Evolutionary conservation across 2,329 filamentous ascomycete genomes (phyloP).

Genomic region (Pezicula radicicola): DNA sequence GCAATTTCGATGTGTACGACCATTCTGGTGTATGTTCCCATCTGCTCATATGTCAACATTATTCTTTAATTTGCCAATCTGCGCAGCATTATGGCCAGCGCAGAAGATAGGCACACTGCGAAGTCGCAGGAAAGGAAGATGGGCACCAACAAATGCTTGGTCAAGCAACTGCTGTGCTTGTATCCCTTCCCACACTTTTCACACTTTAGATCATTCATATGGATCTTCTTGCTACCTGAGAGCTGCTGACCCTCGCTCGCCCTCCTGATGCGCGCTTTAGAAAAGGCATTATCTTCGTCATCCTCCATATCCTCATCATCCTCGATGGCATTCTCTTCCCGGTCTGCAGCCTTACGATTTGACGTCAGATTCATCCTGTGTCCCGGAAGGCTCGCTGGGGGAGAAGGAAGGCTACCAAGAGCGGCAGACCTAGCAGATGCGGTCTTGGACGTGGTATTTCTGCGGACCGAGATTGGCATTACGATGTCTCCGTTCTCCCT

Average conservation of each 20-base stretch:
- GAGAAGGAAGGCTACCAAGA: conserved; percentile 57
- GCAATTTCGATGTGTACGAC: conserved; percentile 93
- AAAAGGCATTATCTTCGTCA: conserved; percentile 34
- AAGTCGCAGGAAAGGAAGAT: conserved; percentile 41
- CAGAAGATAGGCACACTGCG: conserved; percentile 18
- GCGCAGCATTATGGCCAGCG: conserved; percentile 27
- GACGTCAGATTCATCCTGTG: conserved; percentile 44
- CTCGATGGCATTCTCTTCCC: conserved; percentile 63
- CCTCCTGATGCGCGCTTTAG: conserved; percentile 51
- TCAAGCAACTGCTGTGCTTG: conserved; percentile 99
- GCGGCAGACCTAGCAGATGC: conserved; percentile 50
- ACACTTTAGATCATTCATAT: conserved; percentile 85
- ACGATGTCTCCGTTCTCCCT: conserved; percentile 61
- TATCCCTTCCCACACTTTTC: conserved; percentile 99
- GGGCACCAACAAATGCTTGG: conserved; percentile 98
- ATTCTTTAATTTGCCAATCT: conserved; percentile 19
- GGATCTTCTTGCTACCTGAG: conserved; percentile 71
- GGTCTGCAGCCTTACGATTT: conserved; percentile 42
- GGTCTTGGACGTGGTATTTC: conserved; percentile 67
- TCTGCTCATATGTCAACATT: conserved; percentile 52
- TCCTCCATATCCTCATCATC: conserved; percentile 63
- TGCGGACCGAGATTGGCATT: conserved; percentile 59
- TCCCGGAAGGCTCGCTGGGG: conserved; percentile 66
- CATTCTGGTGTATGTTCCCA: conserved; percentile 99
- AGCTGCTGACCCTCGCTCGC: conserved; percentile 87